phyloP scores from a whole-genome alignment of 2,329 filamentous ascomycete species.

The Penicillium sp. region DNA sequence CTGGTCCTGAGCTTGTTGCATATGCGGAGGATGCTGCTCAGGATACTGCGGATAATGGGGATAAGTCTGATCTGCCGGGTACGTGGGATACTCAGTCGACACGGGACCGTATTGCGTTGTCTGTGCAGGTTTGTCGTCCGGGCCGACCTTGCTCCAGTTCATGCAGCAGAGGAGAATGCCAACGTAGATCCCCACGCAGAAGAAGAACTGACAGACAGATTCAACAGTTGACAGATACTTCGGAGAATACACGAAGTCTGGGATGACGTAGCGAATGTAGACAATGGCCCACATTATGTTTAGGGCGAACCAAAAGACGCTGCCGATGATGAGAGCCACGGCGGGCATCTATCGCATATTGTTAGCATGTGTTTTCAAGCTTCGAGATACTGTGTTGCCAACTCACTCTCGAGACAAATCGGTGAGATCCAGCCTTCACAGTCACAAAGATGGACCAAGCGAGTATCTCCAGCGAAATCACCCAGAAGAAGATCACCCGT shows the following conservation, averaged over 20 bases:
- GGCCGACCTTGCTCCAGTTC: conserved; percentile 15
- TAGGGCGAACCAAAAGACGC: conserved; percentile 19
- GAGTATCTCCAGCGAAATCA: conserved; percentile 22
- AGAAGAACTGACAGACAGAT: conserved; percentile 17
- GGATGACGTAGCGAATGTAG: conserved; percentile 13
- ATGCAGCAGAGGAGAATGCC: conserved; percentile 19
- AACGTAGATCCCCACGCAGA: conserved; percentile 17
- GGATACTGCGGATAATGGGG: conserved; percentile 1
- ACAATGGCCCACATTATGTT: conserved; percentile 11
- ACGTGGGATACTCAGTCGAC: neutral
- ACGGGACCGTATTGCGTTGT: neutral
- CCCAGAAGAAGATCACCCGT: conserved; percentile 15
- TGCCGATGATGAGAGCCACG: conserved; percentile 11
- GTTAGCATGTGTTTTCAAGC: neutral
- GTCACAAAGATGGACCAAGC: conserved; percentile 17
- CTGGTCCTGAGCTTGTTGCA: conserved; percentile 3
- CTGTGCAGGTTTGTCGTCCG: neutral
- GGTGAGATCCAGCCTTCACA: conserved; percentile 12
- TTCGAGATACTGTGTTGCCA: no score
- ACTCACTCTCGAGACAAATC: conserved; percentile 19
- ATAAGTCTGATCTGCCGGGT: conserved; percentile 6
- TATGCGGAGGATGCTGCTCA: neutral
- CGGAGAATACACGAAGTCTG: neutral
- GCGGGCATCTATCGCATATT: conserved; percentile 8
- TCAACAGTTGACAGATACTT: conserved; percentile 7